phyloP scores from a whole-genome alignment of 306 rosid species.

The Malus sieversii region DNA sequence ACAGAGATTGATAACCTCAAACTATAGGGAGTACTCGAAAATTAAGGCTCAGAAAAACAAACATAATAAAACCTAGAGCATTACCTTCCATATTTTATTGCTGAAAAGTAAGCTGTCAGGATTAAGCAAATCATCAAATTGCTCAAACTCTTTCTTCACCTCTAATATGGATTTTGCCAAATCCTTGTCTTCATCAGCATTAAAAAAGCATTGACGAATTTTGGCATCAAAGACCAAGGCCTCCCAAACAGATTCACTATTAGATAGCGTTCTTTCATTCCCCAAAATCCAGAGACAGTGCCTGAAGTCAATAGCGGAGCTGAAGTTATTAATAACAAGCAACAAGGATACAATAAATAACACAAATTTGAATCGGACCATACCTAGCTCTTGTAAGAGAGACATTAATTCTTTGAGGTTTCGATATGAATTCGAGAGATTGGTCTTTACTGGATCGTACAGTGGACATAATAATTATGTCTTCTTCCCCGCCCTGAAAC shows the following conservation, averaged over 20 bases:
- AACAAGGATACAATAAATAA: neutral
- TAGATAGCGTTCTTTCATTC: conserved; percentile 37
- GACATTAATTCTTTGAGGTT: conserved; percentile 57
- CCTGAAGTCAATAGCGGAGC: conserved; percentile 27
- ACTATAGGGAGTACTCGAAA: neutral
- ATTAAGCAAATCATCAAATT: conserved; percentile 62
- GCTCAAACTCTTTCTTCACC: conserved; percentile 49
- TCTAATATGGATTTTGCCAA: conserved; percentile 50
- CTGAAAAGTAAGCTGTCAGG: conserved; percentile 46
- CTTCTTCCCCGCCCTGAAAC: conserved; percentile 82
- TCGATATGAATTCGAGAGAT: conserved; percentile 48
- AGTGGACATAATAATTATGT: conserved; percentile 59
- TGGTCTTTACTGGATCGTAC: conserved; percentile 37
- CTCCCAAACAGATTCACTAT: conserved; percentile 51
- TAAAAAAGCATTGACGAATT: conserved; percentile 55
- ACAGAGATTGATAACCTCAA: neutral
- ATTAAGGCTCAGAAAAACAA: neutral
- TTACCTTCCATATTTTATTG: conserved; percentile 73
- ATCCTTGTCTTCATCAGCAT: conserved; percentile 54
- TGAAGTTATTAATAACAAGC: neutral
- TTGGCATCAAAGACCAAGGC: conserved; percentile 50
- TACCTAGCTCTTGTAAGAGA: conserved; percentile 87
- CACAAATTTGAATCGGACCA: neutral
- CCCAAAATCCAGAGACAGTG: conserved; percentile 77
- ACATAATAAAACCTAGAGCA: neutral